Conservation (phyloP, 169 alveolate species). For the Toxoplasma gondii region DNA sequence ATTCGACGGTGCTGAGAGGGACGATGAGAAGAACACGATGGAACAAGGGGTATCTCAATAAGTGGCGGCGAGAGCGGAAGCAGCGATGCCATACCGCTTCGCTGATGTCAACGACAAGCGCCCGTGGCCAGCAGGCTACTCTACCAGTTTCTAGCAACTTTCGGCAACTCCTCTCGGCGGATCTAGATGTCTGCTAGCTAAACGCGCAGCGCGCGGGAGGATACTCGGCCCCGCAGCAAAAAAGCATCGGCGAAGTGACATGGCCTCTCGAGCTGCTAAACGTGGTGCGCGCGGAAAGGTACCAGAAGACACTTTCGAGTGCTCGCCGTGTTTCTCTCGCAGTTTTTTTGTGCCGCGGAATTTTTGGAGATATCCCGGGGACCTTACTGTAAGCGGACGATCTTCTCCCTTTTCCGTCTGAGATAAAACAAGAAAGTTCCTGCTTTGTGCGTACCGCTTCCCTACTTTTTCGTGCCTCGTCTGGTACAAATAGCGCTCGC, state of each 20-base stretch:
- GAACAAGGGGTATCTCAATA: too few species aligned
- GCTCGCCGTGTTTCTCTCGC: background rate
- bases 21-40: too few species aligned
- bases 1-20: too few species aligned
- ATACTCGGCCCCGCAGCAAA: background rate
- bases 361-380: background rate
- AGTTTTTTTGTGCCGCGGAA: background rate
- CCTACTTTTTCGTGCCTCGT: background rate
- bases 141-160: background rate
- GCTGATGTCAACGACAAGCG: too few species aligned
- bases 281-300: background rate
- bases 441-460: background rate
- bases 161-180: too few species aligned
- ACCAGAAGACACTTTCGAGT: background rate
- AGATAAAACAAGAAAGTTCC: background rate
- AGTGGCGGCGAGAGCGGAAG: too few species aligned
- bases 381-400: background rate
- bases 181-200: background rate
- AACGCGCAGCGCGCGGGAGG: background rate
- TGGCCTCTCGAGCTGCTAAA: background rate
- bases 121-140: too few species aligned
- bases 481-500: background rate
- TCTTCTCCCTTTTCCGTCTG: background rate
- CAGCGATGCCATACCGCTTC: too few species aligned
- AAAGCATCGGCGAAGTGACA: background rate